Evolutionary conservation across 176 grass and related monocot species (phyloP).

Genomic region (Miscanthus lutarioriparius): DNA sequence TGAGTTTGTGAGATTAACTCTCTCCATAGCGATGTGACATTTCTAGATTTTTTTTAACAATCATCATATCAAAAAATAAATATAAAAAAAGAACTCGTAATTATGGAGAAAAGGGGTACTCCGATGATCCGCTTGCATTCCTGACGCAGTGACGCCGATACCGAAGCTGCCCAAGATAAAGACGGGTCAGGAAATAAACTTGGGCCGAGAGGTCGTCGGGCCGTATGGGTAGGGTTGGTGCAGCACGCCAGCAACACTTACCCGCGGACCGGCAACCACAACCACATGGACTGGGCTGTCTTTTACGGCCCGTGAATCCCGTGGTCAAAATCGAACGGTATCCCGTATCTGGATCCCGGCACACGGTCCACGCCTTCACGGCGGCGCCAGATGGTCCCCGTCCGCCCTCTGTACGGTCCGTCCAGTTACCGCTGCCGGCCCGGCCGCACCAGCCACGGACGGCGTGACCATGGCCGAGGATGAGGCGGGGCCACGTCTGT

Average conservation of each 20-base stretch:
- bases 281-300: background rate
- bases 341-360: background rate
- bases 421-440: background rate
- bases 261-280: background rate
- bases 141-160: no score
- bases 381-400: constrained; percentile 13
- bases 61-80: no score
- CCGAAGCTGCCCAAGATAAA: no score
- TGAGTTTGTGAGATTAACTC: no score
- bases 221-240: background rate
- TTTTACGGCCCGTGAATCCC: background rate
- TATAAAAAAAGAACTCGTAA: no score
- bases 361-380: constrained; percentile 21
- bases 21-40: no score
- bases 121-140: no score
- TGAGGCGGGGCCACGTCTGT: background rate
- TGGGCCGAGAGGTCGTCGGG: background rate
- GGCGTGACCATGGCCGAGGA: background rate
- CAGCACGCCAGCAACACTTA: background rate
- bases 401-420: background rate
- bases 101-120: no score
- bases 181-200: background rate
- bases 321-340: background rate
- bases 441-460: background rate
- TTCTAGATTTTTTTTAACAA: no score